Percentiles rank a stretch among this genome's conserved stretches.
Evolutionary conservation across 208 protist species (phyloP).

Genomic region (Acanthamoeba lugdunensis): DNA sequence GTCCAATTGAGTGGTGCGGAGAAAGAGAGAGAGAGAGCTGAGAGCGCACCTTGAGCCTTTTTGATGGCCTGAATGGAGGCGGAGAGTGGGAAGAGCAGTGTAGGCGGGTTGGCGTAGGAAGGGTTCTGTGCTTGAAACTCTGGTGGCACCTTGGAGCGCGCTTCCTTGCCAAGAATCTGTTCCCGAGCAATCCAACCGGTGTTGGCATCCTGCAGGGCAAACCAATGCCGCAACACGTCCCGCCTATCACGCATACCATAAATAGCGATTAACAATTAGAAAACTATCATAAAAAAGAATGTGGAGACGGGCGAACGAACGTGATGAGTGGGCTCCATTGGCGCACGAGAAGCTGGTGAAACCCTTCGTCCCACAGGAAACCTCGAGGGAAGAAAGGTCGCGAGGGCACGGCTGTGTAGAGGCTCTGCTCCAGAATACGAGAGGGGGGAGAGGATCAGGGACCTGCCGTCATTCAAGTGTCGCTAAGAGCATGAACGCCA

Average conservation of each 20-base stretch:
- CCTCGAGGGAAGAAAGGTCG: slow-evolving; percentile 89
- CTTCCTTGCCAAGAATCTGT: slow-evolving; percentile 89
- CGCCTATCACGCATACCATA: slow-evolving; percentile 18
- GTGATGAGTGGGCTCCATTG: slow-evolving; percentile 84
- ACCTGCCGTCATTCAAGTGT: background rate
- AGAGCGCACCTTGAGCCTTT: background rate
- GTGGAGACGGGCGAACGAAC: background rate
- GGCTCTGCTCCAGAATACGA: background rate
- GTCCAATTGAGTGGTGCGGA: background rate
- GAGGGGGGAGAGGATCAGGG: background rate
- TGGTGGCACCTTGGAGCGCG: slow-evolving; percentile 83
- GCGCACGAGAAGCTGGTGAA: slow-evolving; percentile 89
- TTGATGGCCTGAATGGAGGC: slow-evolving; percentile 34
- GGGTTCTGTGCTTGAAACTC: slow-evolving; percentile 87
- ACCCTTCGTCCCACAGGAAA: slow-evolving; percentile 94
- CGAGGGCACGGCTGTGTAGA: slow-evolving; percentile 84
- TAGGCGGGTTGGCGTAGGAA: slow-evolving; percentile 88
- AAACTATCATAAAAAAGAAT: background rate
- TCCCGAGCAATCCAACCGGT: slow-evolving; percentile 91
- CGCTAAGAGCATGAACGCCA: background rate
- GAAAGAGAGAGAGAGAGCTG: no score
- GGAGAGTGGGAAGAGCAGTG: slow-evolving; percentile 82
- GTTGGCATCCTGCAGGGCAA: slow-evolving; percentile 85
- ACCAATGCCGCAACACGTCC: slow-evolving; percentile 87
- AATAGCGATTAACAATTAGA: background rate